Percentiles rank a stretch among this genome's conserved stretches.
Evolutionary conservation across 768 basidiomycete species (phyloP).

Genomic region (Termitomyces sp.): DNA sequence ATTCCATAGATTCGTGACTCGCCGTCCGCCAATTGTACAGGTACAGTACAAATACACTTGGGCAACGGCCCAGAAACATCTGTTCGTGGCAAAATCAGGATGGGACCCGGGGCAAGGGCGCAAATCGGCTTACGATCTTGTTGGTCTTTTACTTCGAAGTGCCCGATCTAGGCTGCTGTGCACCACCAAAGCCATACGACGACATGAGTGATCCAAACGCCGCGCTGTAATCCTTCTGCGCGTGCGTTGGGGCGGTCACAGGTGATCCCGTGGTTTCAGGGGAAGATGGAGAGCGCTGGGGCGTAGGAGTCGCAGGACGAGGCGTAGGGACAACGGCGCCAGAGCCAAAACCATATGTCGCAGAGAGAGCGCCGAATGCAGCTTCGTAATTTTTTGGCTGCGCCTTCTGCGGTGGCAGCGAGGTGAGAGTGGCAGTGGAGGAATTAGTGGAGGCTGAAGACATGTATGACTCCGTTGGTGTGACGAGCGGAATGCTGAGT

Average conservation of each 20-base stretch:
- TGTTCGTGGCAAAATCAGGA: neutral
- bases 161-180: neutral
- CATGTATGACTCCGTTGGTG: neutral
- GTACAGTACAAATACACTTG: no score
- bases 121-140: neutral
- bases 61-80: neutral
- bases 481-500: no score
- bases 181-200: slow-evolving; percentile 9
- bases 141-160: neutral
- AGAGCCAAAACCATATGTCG: slow-evolving; percentile 16
- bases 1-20: no score
- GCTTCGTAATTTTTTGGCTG: slow-evolving; percentile 17
- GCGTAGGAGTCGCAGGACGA: neutral
- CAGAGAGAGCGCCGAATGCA: slow-evolving; percentile 15
- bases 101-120: neutral
- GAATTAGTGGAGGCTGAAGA: slow-evolving; percentile 6
- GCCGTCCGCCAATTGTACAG: neutral
- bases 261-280: neutral
- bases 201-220: slow-evolving; percentile 9
- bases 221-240: slow-evolving; percentile 8
- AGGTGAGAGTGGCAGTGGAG: slow-evolving; percentile 4
- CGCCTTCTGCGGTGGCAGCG: neutral
- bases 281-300: neutral
- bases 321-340: neutral
- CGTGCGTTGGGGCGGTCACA: neutral